Evolutionary conservation across 2,329 filamentous ascomycete species (phyloP), one percentile per base, ranked within the genome.

Genomic region (Lachnellula hyalina): DNA sequence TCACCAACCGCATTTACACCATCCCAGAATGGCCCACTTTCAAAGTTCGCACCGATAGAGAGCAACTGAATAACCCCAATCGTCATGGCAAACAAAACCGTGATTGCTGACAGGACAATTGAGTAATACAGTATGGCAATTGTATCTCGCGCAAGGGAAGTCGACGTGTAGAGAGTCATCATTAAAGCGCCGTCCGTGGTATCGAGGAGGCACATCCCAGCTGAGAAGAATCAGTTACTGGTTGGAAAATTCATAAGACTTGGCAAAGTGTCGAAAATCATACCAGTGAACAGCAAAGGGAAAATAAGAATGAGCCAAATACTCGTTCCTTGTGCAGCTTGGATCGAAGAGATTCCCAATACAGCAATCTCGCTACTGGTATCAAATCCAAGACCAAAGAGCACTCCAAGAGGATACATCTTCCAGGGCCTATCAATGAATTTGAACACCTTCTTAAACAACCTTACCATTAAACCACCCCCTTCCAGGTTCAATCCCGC

Each of bases 61-160:
- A 97, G 75, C 0, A 96, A 74, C 70, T 99, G 94, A 23, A 97
- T 80, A 15, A 87, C 76, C 21, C 93, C 93, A 63, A 97, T 96
- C 28, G 94, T 86, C 4, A 69, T 65, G 1, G 63, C 66, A 1
- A 69, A 65, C 6, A 72, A 56, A 5, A 71, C 69, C 1, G 65
- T 68, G 6, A 73, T 71, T 2, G 63, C 65, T 1, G 70, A 68
- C 1, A 71, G 52, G 11, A 70, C 65, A 17, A 68, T 71, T 12
- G 90, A 95, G 73, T 96, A 97, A 73, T 97, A 97, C 1, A 96
- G 74, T 47, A 96, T 92, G 0, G 92, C 91, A n/a, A 97, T 83
- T 1, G 81, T 81, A 66, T 97, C 92, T 54, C 87, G 78, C 0
- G 89, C 85, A 47, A 95, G 85, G 32, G 87, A 74, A 12, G 83